Evolutionary conservation across 2,329 filamentous ascomycete species (phyloP).

Genomic region (Neonectria punicea): DNA sequence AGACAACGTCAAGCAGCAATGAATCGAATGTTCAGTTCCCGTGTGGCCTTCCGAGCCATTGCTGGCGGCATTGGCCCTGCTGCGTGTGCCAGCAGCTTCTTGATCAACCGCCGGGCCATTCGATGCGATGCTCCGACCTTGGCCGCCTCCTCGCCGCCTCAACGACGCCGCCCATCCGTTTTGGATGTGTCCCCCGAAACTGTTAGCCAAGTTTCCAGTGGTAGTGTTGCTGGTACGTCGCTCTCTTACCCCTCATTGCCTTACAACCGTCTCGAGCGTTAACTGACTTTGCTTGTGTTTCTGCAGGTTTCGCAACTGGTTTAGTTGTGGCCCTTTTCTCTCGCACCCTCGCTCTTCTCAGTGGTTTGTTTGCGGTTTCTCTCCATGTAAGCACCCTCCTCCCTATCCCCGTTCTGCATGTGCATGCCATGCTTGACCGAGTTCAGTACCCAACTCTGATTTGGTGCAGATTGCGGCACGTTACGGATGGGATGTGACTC

Average conservation of each 20-base stretch:
- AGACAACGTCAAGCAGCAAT: slow-evolving; percentile 25
- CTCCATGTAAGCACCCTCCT: slow-evolving; percentile 64
- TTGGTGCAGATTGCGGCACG: slow-evolving; percentile 53
- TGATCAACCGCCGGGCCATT: slow-evolving; percentile 40
- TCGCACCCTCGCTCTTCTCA: slow-evolving; percentile 72
- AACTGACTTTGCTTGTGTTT: slow-evolving; percentile 3
- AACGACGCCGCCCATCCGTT: slow-evolving; percentile 19
- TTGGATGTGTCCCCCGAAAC: slow-evolving; percentile 45
- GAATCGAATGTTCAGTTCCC: slow-evolving; percentile 37
- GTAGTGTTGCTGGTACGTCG: slow-evolving; percentile 61
- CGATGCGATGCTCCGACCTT: slow-evolving; percentile 44
- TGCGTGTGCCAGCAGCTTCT: slow-evolving; percentile 41
- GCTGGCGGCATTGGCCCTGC: slow-evolving; percentile 43
- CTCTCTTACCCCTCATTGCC: background rate
- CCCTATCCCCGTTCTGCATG: background rate
- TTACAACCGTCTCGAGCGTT: background rate
- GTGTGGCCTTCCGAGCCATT: slow-evolving; percentile 40
- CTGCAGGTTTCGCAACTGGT: slow-evolving; percentile 69
- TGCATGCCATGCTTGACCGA: background rate
- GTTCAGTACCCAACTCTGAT: slow-evolving; percentile 22
- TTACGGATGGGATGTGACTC: slow-evolving; percentile 54
- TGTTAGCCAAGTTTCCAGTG: slow-evolving; percentile 63
- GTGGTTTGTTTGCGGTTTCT: slow-evolving; percentile 71
- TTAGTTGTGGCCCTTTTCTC: slow-evolving; percentile 77
- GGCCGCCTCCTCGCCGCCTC: slow-evolving; percentile 29